Percentiles rank a stretch among this genome's conserved stretches.
phyloP scores from a whole-genome alignment of 768 basidiomycete species.

The Xerocomellus chrysenteron region DNA sequence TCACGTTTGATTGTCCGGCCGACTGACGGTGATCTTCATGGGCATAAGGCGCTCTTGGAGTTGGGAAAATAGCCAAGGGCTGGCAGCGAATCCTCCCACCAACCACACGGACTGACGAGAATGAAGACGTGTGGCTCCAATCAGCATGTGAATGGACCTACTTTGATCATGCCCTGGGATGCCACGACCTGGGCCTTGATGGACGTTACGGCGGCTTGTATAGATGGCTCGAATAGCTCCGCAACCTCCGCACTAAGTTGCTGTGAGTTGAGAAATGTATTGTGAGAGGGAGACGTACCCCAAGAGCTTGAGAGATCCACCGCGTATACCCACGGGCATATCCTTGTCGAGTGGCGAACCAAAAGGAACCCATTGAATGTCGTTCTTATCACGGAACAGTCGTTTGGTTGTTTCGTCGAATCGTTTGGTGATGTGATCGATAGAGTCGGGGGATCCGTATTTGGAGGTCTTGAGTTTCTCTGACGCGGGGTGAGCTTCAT shows the following conservation, averaged over 20 bases:
- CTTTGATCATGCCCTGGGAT: slow-evolving; percentile 66
- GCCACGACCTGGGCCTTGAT: slow-evolving; percentile 72
- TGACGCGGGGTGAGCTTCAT: slow-evolving; percentile 28
- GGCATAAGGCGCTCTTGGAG: slow-evolving; percentile 65
- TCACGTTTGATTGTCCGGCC: slow-evolving; percentile 80
- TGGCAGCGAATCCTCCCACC: slow-evolving; percentile 82
- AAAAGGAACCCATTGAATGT: slow-evolving; percentile 71
- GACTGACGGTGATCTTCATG: slow-evolving; percentile 58
- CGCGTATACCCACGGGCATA: slow-evolving; percentile 61
- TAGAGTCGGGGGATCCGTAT: slow-evolving; percentile 67
- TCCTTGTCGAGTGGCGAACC: slow-evolving; percentile 82
- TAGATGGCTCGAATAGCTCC: slow-evolving; percentile 75
- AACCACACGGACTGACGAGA: slow-evolving; percentile 68
- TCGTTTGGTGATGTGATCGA: slow-evolving; percentile 77
- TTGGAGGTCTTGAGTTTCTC: slow-evolving; percentile 72
- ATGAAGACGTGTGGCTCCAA: slow-evolving; percentile 6
- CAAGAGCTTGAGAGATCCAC: slow-evolving; percentile 67
- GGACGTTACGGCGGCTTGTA: slow-evolving; percentile 67
- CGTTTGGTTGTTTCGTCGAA: slow-evolving; percentile 86
- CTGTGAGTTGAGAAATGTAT: slow-evolving; percentile 1
- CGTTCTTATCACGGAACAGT: slow-evolving; percentile 66
- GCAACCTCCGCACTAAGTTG: slow-evolving; percentile 49
- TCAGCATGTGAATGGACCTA: slow-evolving; percentile 21
- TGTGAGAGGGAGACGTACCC: slow-evolving; percentile 45
- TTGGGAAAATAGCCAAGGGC: slow-evolving; percentile 76